Percentiles rank a stretch among this genome's conserved stretches.
Evolutionary conservation across 257 asterid genomes (phyloP).

Genomic region (Scutellaria galericulata): DNA sequence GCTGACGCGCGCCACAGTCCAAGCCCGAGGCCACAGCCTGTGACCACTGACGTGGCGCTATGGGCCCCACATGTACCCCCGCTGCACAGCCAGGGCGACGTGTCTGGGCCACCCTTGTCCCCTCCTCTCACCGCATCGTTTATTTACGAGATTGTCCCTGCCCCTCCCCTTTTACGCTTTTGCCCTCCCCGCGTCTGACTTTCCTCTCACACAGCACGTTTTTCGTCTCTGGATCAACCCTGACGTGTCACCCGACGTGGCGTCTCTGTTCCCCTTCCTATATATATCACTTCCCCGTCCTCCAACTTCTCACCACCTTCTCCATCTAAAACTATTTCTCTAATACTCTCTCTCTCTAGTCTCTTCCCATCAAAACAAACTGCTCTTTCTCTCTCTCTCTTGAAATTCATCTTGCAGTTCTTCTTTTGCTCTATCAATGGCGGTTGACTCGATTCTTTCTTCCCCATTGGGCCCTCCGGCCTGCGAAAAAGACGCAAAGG

Average conservation of each 20-base stretch:
- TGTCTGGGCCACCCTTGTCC: constrained; percentile 47
- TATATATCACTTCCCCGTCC: constrained; percentile 49
- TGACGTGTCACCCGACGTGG: constrained; percentile 61
- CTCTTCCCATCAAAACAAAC: background rate
- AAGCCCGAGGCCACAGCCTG: constrained; percentile 34
- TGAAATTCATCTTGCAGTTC: background rate
- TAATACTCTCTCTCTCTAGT: background rate
- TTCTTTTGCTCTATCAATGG: constrained; percentile 44
- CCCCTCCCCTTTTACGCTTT: constrained; percentile 22
- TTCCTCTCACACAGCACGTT: constrained; percentile 35
- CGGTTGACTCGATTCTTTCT: constrained; percentile 77
- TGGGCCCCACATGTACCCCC: constrained; percentile 60
- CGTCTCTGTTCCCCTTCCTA: constrained; percentile 38
- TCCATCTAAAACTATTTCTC: background rate
- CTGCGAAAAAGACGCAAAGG: constrained; percentile 83
- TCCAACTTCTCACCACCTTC: constrained; percentile 38
- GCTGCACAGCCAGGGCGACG: background rate
- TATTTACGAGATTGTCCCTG: constrained; percentile 38
- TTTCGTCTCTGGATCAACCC: constrained; percentile 35
- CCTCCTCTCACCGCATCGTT: constrained; percentile 39
- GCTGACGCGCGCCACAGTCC: constrained; percentile 49
- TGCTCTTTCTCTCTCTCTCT: constrained; percentile 3
- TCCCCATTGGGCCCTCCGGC: constrained; percentile 93
- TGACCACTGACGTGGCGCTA: constrained; percentile 48
- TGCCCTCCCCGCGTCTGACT: constrained; percentile 39